Base-by-base conservation (phyloP, 495 filamentous ascomycete genomes). In the Zalerion maritima region DNA sequence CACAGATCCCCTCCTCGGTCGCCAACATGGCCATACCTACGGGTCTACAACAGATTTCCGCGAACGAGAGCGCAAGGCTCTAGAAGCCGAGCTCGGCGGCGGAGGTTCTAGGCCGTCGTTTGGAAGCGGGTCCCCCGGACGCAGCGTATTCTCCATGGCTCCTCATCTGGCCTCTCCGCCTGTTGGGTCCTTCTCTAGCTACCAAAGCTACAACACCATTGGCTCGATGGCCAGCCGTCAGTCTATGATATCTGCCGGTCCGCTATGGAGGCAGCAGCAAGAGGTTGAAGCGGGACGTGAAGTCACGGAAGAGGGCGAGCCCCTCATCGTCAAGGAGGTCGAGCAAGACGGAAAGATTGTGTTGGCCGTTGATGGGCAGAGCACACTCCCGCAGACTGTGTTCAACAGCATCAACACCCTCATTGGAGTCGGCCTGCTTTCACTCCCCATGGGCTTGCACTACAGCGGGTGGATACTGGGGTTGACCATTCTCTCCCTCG, bases 321-420 rank as follows among this genome's bases (percentile, higher is more conserved):
- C 82, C 1, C 61, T 97, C 27, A 49, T 94, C 14, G 73, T 94
- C 24, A 91, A 82, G 52, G 73, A 82, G 46, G 69, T 93, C 5
- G 75, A 91, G 49, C 81, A 89, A 44, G 85, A 92, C 48, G 89
- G 89, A 14, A 81, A 78, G 34, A 60, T 84, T 11, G 71, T 91
- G 16, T 64, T 79, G 43, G 65, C 86, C 15, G 73, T 96, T 5
- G 70, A 89, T 34, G 89, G 89, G 20, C 84, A 87, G 60, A 91
- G 81, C 6, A 97, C 89, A 2, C 57, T 94, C 17, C 85, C 87
- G 2, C 89, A 97, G 57, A 96, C 89, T 0, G 65, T 94, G 35
- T 93, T 97, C 57, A 97, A 97, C 49, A 89, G 82, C 10, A 84
- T 91, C 30, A 97, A 97, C 46, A 82, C 93, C 20, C 55, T 97